These are phyloP conservation scores for Puccinia coronata DNA, from an alignment of 1,284 basidiomycete genomes.

Conservation along the genomic window DNA sequence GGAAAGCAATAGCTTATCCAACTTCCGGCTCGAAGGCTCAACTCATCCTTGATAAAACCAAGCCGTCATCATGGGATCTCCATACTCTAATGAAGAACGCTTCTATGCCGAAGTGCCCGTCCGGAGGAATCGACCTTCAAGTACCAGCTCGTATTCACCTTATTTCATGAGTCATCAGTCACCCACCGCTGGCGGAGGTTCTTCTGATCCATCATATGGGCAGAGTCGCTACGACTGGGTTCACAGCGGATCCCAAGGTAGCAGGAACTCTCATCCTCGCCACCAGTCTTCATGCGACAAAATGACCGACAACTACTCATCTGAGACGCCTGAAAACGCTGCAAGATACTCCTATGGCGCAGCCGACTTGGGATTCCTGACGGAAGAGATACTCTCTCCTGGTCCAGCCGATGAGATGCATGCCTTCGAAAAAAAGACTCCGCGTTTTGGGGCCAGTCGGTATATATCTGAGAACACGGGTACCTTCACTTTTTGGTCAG, in stretches of 20 bases:
- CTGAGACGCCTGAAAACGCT: constrained; percentile 10
- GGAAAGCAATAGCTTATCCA: background rate
- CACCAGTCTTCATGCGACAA: background rate
- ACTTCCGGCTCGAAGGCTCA: background rate
- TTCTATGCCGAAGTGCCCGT: constrained; percentile 37
- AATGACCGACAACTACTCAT: background rate
- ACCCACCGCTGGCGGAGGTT: background rate
- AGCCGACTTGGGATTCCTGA: constrained; percentile 29
- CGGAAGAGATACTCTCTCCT: constrained; percentile 42
- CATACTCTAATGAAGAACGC: constrained; percentile 12
- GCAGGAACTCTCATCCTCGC: background rate
- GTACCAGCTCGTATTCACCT: constrained; percentile 20
- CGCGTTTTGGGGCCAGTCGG: constrained; percentile 36
- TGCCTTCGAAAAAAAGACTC: constrained; percentile 22
- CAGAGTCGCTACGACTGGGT: constrained; percentile 39
- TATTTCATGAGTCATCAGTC: constrained; percentile 34
- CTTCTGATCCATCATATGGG: constrained; percentile 23
- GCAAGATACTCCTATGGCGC: constrained; percentile 28
- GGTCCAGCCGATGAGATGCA: constrained; percentile 42
- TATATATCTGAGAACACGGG: constrained; percentile 29
- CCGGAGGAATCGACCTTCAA: constrained; percentile 26
- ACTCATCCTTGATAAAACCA: background rate
- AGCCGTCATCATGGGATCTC: constrained; percentile 10
- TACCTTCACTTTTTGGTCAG: constrained; percentile 18
- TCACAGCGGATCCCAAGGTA: background rate